These are phyloP conservation scores for Zygosaccharomyces pseudobailii DNA, from an alignment of 1,139 yeast genomes.

Conservation along the genomic window DNA sequence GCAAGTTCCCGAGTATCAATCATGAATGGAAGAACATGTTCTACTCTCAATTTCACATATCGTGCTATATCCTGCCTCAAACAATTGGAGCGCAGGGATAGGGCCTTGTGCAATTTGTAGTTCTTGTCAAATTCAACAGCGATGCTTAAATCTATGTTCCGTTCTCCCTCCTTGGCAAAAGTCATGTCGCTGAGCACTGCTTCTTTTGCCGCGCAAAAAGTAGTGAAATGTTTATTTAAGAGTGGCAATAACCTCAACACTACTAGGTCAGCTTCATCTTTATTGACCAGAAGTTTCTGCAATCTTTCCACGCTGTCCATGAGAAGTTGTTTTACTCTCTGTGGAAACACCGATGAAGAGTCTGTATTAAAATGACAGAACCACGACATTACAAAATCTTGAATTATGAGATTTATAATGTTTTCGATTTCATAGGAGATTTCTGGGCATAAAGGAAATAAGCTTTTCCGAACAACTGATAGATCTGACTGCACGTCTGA, in stretches of 20 bases:
- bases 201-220: slow-evolving; percentile 53
- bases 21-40: slow-evolving; percentile 46
- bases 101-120: slow-evolving; percentile 59
- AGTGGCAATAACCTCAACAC: slow-evolving; percentile 60
- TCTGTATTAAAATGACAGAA: slow-evolving; percentile 41
- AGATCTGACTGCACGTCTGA: neutral
- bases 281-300: slow-evolving; percentile 37
- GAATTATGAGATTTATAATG: slow-evolving; percentile 48
- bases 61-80: slow-evolving; percentile 46
- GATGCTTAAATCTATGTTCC: slow-evolving; percentile 49
- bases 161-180: slow-evolving; percentile 35
- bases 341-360: slow-evolving; percentile 43
- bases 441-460: slow-evolving; percentile 14
- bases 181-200: slow-evolving; percentile 31
- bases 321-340: slow-evolving; percentile 48
- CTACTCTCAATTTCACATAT: slow-evolving; percentile 46
- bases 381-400: slow-evolving; percentile 68
- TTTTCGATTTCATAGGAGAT: slow-evolving; percentile 52
- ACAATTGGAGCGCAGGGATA: slow-evolving; percentile 39
- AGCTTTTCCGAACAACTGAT: neutral
- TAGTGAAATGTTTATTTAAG: slow-evolving; percentile 58
- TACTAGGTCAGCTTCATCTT: slow-evolving; percentile 56
- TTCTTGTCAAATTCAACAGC: slow-evolving; percentile 53
- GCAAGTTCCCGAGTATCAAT: slow-evolving; percentile 47
- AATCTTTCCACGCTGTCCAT: slow-evolving; percentile 41